phyloP scores from a whole-genome alignment of 371 early-diverging fungal species.

The Circinella umbellata region DNA sequence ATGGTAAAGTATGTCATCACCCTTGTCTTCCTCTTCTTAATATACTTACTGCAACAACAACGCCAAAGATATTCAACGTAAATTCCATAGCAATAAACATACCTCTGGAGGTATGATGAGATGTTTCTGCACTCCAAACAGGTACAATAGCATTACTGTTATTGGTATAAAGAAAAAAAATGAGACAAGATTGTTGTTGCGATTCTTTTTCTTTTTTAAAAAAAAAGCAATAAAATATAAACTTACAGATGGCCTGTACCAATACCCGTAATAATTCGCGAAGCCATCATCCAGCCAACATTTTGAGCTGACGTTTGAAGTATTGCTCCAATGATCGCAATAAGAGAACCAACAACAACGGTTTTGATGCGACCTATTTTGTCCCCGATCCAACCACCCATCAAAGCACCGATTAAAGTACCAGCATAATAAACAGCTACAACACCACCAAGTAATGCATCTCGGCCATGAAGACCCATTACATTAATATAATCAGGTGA shows the following conservation, averaged over 20 bases:
- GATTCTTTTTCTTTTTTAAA: neutral
- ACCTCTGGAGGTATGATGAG: conserved; percentile 39
- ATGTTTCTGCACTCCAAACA: conserved; percentile 37
- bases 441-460: conserved; percentile 44
- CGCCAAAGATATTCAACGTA: conserved; percentile 50
- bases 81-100: conserved; percentile 49
- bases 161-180: neutral
- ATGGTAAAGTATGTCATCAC: too few relatives aligned
- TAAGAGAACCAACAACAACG: conserved; percentile 34
- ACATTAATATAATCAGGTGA: conserved; percentile 43
- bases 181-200: too few relatives aligned
- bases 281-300: conserved; percentile 48
- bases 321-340: conserved; percentile 43
- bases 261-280: conserved; percentile 48
- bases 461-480: conserved; percentile 42
- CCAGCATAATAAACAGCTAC: conserved; percentile 47
- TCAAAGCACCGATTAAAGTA: conserved; percentile 46
- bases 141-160: conserved; percentile 42
- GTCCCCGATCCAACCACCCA: conserved; percentile 50
- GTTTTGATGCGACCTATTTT: conserved; percentile 48
- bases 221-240: neutral
- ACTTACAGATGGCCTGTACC: conserved; percentile 51
- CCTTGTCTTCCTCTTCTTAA: neutral
- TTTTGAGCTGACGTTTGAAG: conserved; percentile 46
- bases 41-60: conserved; percentile 40